These are phyloP conservation scores for Stromatinia cepivora DNA, from an alignment of 2,329 filamentous ascomycete genomes.

Conservation along the genomic window DNA sequence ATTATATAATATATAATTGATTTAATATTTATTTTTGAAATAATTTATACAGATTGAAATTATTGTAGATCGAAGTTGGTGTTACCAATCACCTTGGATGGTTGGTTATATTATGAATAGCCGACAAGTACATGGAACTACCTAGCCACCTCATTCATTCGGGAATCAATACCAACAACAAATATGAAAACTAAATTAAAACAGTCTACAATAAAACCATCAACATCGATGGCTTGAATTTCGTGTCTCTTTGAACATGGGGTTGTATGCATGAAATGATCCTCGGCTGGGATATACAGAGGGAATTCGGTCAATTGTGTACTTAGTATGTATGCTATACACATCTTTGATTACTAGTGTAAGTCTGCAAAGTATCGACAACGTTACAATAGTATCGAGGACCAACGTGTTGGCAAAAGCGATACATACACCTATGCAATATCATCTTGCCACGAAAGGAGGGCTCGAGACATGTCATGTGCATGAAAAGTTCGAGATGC, in stretches of 20 bases:
- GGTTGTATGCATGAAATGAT: conserved; percentile 14
- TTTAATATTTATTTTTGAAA: too few relatives aligned
- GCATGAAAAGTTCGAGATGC: background rate
- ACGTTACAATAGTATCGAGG: background rate
- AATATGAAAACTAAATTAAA: background rate
- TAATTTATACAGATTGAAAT: too few relatives aligned
- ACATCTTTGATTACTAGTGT: background rate
- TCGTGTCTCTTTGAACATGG: background rate
- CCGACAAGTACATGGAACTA: background rate
- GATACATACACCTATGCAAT: background rate
- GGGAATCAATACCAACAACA: background rate
- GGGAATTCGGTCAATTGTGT: conserved; percentile 8
- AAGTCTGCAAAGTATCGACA: background rate
- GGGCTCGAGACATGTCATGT: conserved; percentile 6
- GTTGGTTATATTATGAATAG: too few relatives aligned
- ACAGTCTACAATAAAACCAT: background rate
- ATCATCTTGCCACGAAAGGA: background rate
- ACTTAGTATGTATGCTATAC: background rate
- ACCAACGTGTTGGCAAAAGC: background rate
- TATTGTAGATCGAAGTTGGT: too few relatives aligned
- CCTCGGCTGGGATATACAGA: conserved; percentile 4
- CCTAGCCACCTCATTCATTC: background rate
- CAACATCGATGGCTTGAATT: conserved; percentile 7
- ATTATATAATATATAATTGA: too few relatives aligned
- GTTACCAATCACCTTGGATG: too few relatives aligned